These are phyloP conservation scores for Dacryopinax primogenitus DNA, from an alignment of 768 basidiomycete species.

Conservation along the genomic window DNA sequence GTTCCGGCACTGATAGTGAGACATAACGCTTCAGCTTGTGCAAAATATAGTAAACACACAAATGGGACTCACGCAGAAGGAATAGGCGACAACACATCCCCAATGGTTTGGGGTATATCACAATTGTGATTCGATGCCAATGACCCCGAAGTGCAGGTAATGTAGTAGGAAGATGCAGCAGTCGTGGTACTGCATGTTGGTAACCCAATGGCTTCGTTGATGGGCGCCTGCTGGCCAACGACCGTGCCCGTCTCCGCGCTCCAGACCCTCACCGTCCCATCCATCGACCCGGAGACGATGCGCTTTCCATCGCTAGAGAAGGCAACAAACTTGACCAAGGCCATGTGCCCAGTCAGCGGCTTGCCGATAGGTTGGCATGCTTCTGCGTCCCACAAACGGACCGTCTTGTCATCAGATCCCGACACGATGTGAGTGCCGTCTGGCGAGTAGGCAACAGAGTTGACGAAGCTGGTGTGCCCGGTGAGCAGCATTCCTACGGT, in stretches of 20 bases:
- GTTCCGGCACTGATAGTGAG: too few relatives aligned
- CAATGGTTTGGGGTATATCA: too few relatives aligned
- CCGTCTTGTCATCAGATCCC: slow-evolving; percentile 10
- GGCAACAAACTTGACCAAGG: slow-evolving; percentile 10
- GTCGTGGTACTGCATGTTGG: too few relatives aligned
- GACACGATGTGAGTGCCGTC: slow-evolving; percentile 10
- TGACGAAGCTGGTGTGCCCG: slow-evolving; percentile 10
- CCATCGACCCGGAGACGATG: slow-evolving; percentile 33
- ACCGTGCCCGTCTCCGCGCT: slow-evolving; percentile 23
- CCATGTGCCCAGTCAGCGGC: slow-evolving; percentile 9
- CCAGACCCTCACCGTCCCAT: slow-evolving; percentile 35
- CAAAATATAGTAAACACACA: too few relatives aligned
- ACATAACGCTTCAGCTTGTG: too few relatives aligned
- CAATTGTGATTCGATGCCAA: too few relatives aligned
- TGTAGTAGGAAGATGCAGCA: too few relatives aligned
- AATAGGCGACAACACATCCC: too few relatives aligned
- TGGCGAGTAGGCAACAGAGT: slow-evolving; percentile 12
- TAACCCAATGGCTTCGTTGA: too few relatives aligned
- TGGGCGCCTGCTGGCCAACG: too few relatives aligned
- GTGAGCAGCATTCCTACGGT: background rate
- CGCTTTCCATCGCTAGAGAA: slow-evolving; percentile 29
- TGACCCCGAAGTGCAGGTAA: too few relatives aligned
- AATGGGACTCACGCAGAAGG: too few relatives aligned
- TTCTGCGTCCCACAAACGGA: slow-evolving; percentile 10
- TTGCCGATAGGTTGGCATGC: background rate